These are phyloP conservation scores for Calonectria crousiana DNA, from an alignment of 2,329 filamentous ascomycete genomes.

Conservation along the genomic window DNA sequence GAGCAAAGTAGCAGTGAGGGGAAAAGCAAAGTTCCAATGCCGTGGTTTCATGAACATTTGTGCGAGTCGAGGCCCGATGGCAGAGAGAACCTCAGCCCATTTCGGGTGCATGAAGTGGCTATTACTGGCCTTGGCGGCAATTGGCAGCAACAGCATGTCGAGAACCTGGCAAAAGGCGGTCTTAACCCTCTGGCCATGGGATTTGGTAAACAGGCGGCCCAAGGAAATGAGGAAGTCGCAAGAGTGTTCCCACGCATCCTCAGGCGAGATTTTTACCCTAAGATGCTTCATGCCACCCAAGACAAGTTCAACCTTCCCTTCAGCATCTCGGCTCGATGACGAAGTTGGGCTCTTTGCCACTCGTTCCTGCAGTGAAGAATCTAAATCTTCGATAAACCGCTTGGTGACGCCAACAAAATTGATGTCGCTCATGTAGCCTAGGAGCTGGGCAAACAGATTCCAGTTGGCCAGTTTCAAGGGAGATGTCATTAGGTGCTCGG, in stretches of 20 bases:
- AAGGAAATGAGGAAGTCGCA: slow-evolving; percentile 90
- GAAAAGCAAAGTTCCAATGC: slow-evolving; percentile 91
- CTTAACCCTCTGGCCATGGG: slow-evolving; percentile 91
- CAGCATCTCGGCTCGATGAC: slow-evolving; percentile 72
- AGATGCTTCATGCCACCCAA: slow-evolving; percentile 93
- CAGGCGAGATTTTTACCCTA: slow-evolving; percentile 78
- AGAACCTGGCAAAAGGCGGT: slow-evolving; percentile 94
- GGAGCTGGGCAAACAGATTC: slow-evolving; percentile 91
- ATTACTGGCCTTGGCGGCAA: slow-evolving; percentile 83
- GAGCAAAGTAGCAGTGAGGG: slow-evolving; percentile 86
- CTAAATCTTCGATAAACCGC: slow-evolving; percentile 85
- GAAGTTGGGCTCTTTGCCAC: slow-evolving; percentile 74
- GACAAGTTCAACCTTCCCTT: slow-evolving; percentile 87
- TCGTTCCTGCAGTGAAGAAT: slow-evolving; percentile 81
- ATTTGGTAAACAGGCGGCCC: slow-evolving; percentile 84
- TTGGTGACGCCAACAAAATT: slow-evolving; percentile 88
- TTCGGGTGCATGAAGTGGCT: slow-evolving; percentile 83
- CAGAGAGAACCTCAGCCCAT: slow-evolving; percentile 88
- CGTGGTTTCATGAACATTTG: slow-evolving; percentile 92
- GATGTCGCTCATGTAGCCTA: slow-evolving; percentile 96
- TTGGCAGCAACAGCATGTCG: slow-evolving; percentile 85
- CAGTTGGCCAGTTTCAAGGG: slow-evolving; percentile 93
- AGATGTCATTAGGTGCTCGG: slow-evolving; percentile 82
- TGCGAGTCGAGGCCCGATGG: slow-evolving; percentile 81
- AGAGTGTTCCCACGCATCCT: slow-evolving; percentile 84